Conservation (phyloP, 305 asterid genomes). For the Petunia hybrid region DNA sequence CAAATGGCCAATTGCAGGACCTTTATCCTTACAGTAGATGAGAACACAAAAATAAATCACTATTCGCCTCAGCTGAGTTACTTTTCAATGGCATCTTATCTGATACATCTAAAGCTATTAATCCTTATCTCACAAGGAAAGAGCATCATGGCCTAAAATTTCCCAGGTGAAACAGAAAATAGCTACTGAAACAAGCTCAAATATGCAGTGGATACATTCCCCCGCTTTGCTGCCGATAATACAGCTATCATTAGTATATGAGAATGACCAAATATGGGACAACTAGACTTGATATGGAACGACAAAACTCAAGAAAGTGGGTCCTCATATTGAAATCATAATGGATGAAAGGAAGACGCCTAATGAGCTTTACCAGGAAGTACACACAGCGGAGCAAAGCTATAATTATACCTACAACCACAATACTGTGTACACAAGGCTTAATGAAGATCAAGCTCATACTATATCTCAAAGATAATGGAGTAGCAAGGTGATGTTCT, state of each 20-base stretch:
- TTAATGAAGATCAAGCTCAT: slow-evolving; percentile 16
- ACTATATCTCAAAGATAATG: neutral
- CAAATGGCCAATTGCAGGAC: slow-evolving; percentile 20
- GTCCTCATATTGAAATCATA: neutral
- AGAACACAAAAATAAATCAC: slow-evolving; percentile 9
- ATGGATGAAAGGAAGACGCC: slow-evolving; percentile 5
- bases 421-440: slow-evolving; percentile 7
- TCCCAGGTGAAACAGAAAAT: neutral
- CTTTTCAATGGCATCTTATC: neutral
- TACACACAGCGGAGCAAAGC: neutral
- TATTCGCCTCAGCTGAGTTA: neutral
- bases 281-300: neutral
- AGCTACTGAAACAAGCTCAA: neutral
- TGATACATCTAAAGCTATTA: slow-evolving; percentile 3
- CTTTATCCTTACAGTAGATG: neutral
- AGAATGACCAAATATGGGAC: neutral
- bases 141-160: slow-evolving; percentile 16
- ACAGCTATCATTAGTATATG: neutral
- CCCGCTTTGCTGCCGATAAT: neutral
- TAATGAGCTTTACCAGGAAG: neutral
- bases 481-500: neutral
- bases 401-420: neutral
- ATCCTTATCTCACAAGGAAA: neutral
- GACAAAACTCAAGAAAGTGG: neutral
- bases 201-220: neutral